Percentiles rank a stretch among this genome's conserved stretches.
These are phyloP conservation scores for Mortierella sp. DNA, from an alignment of 371 early-diverging fungal species.

Conservation along the genomic window DNA sequence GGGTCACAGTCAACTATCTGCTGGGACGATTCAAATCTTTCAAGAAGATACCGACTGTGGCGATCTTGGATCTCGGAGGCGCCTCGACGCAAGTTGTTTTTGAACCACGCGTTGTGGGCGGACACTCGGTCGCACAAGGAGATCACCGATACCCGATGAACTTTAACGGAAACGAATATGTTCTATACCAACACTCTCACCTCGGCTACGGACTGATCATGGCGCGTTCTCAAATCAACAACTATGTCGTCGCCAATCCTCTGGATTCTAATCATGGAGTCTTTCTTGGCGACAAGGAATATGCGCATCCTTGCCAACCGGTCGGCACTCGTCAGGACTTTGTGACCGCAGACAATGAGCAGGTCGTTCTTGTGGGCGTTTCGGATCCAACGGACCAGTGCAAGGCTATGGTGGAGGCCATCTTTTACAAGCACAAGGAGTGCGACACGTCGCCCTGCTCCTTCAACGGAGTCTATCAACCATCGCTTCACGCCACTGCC, in stretches of 20 bases:
- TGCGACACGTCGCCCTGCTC: conserved; percentile 83
- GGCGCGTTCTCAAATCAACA: conserved; percentile 83
- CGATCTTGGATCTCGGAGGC: conserved; percentile 96
- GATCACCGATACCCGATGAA: conserved; percentile 80
- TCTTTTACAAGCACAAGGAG: conserved; percentile 70
- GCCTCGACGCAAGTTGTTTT: conserved; percentile 97
- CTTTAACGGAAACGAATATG: conserved; percentile 79
- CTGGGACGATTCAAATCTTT: conserved; percentile 69
- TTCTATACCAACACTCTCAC: conserved; percentile 95
- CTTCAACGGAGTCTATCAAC: conserved; percentile 94
- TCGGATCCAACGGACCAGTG: conserved; percentile 71
- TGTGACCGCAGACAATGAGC: conserved; percentile 20
- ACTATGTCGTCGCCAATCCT: conserved; percentile 49
- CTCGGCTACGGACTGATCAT: conserved; percentile 94
- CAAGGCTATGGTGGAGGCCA: conserved; percentile 64
- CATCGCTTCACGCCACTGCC: conserved; percentile 78
- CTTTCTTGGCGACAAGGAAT: conserved; percentile 14
- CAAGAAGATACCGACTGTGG: conserved; percentile 76
- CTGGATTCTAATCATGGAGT: conserved; percentile 45
- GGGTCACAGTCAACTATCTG: conserved; percentile 97
- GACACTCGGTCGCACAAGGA: conserved; percentile 68
- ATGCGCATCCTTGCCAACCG: conserved; percentile 72
- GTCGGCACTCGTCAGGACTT: conserved; percentile 46
- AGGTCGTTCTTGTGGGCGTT: conserved; percentile 65
- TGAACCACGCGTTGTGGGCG: conserved; percentile 79